Percentiles rank a stretch among this genome's conserved stretches.
These are phyloP conservation scores for Penicillium soppii DNA, from an alignment of 495 filamentous ascomycete genomes.

Conservation along the genomic window DNA sequence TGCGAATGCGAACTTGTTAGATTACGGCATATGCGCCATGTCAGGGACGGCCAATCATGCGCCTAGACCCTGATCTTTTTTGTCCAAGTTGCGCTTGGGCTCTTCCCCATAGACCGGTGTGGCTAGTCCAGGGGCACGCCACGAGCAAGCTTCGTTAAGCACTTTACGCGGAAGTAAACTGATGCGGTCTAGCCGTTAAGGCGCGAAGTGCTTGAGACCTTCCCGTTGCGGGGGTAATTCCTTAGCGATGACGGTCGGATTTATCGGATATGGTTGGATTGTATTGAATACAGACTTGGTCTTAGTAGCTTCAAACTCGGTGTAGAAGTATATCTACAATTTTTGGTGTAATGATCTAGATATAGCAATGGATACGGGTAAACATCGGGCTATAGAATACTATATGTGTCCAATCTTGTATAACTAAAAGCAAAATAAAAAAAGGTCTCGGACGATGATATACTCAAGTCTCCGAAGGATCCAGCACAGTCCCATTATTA, in stretches of 20 bases:
- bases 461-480: slow-evolving; percentile 3
- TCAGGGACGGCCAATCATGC: slow-evolving; percentile 14
- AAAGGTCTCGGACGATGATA: slow-evolving; percentile 1
- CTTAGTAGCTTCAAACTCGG: no score
- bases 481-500: slow-evolving; percentile 5
- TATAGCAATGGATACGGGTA: no score
- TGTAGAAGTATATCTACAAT: no score
- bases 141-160: slow-evolving; percentile 22
- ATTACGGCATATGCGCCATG: slow-evolving; percentile 9
- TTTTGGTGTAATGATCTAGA: no score
- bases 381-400: no score
- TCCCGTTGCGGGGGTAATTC: slow-evolving; percentile 12
- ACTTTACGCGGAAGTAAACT: slow-evolving; percentile 8
- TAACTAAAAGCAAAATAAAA: no score
- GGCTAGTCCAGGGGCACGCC: slow-evolving; percentile 9
- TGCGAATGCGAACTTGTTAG: no score
- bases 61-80: slow-evolving; percentile 1
- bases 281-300: no score
- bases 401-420: no score
- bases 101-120: slow-evolving; percentile 4
- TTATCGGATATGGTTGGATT: background rate
- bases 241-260: background rate
- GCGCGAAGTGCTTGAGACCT: slow-evolving; percentile 3
- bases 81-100: slow-evolving; percentile 1
- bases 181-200: slow-evolving; percentile 12